Conservation (phyloP, 495 filamentous ascomycete genomes). For the Massariosphaeria phaeospora region DNA sequence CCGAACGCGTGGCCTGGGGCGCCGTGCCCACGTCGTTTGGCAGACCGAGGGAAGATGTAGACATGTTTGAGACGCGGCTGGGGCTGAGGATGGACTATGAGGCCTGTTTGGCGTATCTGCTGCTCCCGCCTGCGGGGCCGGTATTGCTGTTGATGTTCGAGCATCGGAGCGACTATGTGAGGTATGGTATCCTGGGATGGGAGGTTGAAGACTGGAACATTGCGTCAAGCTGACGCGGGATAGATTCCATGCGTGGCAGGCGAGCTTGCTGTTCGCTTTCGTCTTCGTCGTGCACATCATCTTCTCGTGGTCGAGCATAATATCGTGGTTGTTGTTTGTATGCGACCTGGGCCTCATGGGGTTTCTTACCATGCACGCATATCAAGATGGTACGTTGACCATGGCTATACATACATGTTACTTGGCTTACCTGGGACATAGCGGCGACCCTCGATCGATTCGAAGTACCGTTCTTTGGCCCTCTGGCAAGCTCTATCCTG, state of each 20-base stretch:
- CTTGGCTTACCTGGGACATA: constrained; percentile 32
- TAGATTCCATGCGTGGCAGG: constrained; percentile 96
- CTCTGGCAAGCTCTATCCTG: constrained; percentile 80
- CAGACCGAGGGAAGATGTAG: constrained; percentile 37
- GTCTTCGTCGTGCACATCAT: constrained; percentile 83
- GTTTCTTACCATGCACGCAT: constrained; percentile 72
- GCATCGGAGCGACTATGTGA: constrained; percentile 92
- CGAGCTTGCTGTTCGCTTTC: constrained; percentile 75
- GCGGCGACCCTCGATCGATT: constrained; percentile 87
- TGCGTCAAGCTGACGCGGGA: neutral
- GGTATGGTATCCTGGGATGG: constrained; percentile 47
- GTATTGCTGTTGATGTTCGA: constrained; percentile 81
- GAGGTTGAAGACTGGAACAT: neutral
- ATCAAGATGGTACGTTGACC: constrained; percentile 62
- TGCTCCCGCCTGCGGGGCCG: constrained; percentile 78
- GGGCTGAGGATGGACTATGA: constrained; percentile 71
- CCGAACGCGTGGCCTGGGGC: constrained; percentile 36
- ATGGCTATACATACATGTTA: neutral
- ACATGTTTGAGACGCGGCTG: constrained; percentile 67
- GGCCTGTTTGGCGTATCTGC: constrained; percentile 84
- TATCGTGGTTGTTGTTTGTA: constrained; percentile 78
- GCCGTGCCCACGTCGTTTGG: constrained; percentile 30
- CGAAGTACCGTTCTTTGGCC: constrained; percentile 84
- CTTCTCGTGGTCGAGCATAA: constrained; percentile 73
- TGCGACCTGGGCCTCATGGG: constrained; percentile 71